Evolutionary conservation across 2,329 filamentous ascomycete species (phyloP).

Genomic region (Lachnum nothofagi): DNA sequence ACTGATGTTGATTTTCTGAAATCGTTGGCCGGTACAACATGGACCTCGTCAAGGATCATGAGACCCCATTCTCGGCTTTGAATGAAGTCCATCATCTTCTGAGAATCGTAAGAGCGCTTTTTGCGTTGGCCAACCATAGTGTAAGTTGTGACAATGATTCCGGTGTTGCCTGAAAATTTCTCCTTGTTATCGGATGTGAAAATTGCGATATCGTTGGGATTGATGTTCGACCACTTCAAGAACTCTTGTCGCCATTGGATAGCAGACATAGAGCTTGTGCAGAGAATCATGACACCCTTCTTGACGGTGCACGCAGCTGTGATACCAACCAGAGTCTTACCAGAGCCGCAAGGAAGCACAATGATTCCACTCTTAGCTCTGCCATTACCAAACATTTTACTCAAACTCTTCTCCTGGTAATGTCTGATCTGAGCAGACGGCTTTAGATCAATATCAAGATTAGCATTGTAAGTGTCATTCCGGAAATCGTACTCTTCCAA

Average conservation of each 20-base stretch:
- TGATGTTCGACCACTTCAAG: conserved; percentile 97
- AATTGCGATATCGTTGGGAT: conserved; percentile 85
- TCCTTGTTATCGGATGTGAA: conserved; percentile 94
- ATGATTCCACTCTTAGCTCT: conserved; percentile 97
- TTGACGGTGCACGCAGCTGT: conserved; percentile 97
- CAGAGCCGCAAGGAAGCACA: conserved; percentile 90
- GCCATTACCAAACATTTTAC: conserved; percentile 99
- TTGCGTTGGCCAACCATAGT: conserved; percentile 96
- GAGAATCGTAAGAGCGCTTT: conserved; percentile 81
- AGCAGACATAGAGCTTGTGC: conserved; percentile 96
- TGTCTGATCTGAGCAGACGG: conserved; percentile 83
- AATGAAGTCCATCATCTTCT: conserved; percentile 97
- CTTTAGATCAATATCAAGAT: conserved; percentile 86
- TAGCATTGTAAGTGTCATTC: conserved; percentile 83
- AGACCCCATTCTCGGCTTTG: conserved; percentile 88
- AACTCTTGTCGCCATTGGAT: conserved; percentile 97
- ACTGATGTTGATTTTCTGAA: conserved; percentile 90
- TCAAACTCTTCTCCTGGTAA: conserved; percentile 95
- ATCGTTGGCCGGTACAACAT: conserved; percentile 94
- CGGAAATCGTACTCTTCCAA: conserved; percentile 97
- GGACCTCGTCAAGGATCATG: conserved; percentile 95
- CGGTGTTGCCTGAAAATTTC: conserved; percentile 78
- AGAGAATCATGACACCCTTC: conserved; percentile 91
- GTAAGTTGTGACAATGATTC: conserved; percentile 96
- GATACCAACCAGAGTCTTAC: conserved; percentile 96